phyloP scores from a whole-genome alignment of 2,329 filamentous ascomycete species.

The Xylaria sp. region DNA sequence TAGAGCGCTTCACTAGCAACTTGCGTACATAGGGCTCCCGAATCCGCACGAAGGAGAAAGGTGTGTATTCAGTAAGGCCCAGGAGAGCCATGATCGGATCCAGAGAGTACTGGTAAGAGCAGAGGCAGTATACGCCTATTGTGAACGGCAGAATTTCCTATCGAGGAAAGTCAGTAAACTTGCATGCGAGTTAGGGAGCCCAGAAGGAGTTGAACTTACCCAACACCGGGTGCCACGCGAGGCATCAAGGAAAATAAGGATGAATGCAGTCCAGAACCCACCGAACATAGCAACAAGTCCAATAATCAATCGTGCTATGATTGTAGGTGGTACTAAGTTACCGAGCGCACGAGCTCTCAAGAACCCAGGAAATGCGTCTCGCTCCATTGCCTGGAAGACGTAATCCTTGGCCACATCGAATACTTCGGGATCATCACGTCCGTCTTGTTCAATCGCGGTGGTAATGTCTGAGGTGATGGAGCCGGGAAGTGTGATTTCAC shows the following conservation, averaged over 20 bases:
- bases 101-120: constrained; percentile 94
- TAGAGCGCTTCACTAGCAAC: constrained; percentile 82
- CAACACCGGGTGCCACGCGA: constrained; percentile 80
- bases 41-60: constrained; percentile 89
- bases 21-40: constrained; percentile 91
- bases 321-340: constrained; percentile 91
- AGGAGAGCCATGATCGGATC: constrained; percentile 89
- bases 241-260: constrained; percentile 90
- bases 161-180: constrained; percentile 14
- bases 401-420: constrained; percentile 99
- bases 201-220: constrained; percentile 68
- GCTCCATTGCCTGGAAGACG: constrained; percentile 99
- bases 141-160: constrained; percentile 87
- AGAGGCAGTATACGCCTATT: constrained; percentile 86
- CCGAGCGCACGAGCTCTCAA: constrained; percentile 93
- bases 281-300: constrained; percentile 89
- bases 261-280: constrained; percentile 92
- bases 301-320: constrained; percentile 85
- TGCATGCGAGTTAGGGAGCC: neutral
- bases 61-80: constrained; percentile 96
- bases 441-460: constrained; percentile 86
- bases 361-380: constrained; percentile 98
- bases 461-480: constrained; percentile 89
- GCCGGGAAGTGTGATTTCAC: constrained; percentile 93
- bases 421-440: constrained; percentile 94